Evolutionary conservation across 768 basidiomycete species (phyloP).

Genomic region (Psilocybe tampanensis): DNA sequence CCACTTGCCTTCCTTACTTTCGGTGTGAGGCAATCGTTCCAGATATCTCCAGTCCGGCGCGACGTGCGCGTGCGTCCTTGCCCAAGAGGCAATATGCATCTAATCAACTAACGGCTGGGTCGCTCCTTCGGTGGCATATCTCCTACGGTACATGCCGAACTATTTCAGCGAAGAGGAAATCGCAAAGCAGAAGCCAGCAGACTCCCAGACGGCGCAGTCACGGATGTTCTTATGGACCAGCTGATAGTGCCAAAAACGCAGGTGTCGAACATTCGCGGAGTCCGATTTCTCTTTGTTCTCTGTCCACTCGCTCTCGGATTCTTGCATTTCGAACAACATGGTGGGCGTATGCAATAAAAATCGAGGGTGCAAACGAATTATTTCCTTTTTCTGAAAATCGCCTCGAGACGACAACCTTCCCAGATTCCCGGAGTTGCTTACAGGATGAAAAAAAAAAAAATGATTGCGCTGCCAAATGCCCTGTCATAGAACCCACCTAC

Average conservation of each 20-base stretch:
- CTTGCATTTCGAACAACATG: background rate
- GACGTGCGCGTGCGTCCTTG: slow-evolving; percentile 6
- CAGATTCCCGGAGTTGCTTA: background rate
- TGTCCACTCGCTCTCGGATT: background rate
- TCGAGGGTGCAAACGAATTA: background rate
- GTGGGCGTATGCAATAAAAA: background rate
- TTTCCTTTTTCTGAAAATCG: too few relatives aligned
- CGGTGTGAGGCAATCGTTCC: slow-evolving; percentile 3
- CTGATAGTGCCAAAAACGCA: background rate
- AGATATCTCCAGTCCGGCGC: background rate
- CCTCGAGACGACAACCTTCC: too few relatives aligned
- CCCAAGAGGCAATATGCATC: slow-evolving; percentile 1
- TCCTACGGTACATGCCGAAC: slow-evolving; percentile 8
- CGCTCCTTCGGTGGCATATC: slow-evolving; percentile 1
- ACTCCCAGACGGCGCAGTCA: slow-evolving; percentile 12
- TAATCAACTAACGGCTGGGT: background rate
- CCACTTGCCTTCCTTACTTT: slow-evolving; percentile 1
- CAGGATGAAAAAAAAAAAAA: background rate
- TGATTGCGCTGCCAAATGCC: background rate
- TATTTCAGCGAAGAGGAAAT: background rate
- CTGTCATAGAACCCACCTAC: background rate
- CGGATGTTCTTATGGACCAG: background rate
- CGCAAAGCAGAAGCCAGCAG: background rate
- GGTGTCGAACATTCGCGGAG: background rate
- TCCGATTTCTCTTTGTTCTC: background rate